These are phyloP conservation scores for Taphrina sp. DNA, from an alignment of 1,139 yeast genomes.

Conservation along the genomic window DNA sequence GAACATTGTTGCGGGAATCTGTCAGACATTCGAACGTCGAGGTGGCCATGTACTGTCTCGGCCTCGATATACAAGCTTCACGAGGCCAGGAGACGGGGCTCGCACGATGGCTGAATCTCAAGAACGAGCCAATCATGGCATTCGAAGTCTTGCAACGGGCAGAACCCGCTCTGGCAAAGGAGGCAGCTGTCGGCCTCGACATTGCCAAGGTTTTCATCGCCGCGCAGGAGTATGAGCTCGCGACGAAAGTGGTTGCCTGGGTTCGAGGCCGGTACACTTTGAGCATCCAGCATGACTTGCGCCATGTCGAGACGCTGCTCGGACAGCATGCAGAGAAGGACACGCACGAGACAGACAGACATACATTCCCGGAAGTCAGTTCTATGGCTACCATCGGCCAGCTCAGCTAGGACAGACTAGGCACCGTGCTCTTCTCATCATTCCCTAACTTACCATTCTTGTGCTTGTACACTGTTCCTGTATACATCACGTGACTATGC, in stretches of 20 bases:
- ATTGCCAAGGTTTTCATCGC: slow-evolving; percentile 7
- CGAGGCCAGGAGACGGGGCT: slow-evolving; percentile 27
- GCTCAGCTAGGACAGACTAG: no score
- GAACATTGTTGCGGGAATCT: slow-evolving; percentile 23
- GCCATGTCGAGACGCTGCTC: slow-evolving; percentile 5
- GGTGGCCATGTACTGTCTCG: slow-evolving; percentile 4
- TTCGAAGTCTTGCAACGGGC: slow-evolving; percentile 15
- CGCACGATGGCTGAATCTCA: slow-evolving; percentile 13
- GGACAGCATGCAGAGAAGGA: no score
- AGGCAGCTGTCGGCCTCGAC: slow-evolving; percentile 17
- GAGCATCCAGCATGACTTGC: slow-evolving; percentile 18
- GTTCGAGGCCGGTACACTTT: slow-evolving; percentile 13
- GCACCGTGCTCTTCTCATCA: no score
- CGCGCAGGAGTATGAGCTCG: background rate
- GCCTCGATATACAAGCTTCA: background rate
- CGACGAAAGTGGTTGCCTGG: slow-evolving; percentile 18
- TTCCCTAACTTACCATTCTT: no score
- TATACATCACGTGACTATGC: no score
- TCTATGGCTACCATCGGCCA: no score
- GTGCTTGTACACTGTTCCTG: no score
- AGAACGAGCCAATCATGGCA: slow-evolving; percentile 3
- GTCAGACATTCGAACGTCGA: background rate
- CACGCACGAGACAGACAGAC: no score
- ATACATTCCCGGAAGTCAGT: no score
- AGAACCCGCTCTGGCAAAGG: slow-evolving; percentile 19